These are phyloP conservation scores for Hydrangea macrophylla DNA, from an alignment of 148 eudicot species.

Conservation along the genomic window DNA sequence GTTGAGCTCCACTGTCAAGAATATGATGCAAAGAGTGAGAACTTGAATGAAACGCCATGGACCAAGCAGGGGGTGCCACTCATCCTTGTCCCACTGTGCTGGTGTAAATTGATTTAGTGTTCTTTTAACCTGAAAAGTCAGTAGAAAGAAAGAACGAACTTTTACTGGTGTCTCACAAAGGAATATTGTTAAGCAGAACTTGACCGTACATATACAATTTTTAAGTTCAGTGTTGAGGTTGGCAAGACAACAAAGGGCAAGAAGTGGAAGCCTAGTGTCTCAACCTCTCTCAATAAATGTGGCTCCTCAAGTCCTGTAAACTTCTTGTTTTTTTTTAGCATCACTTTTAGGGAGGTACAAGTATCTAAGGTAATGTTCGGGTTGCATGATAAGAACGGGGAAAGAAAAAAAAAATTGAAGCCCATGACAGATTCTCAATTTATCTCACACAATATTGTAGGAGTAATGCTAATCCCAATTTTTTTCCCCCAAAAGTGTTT, in stretches of 20 bases:
- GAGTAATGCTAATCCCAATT: too few species aligned
- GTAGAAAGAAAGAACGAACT: not conserved
- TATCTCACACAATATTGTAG: not conserved
- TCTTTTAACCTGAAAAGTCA: constrained; percentile 63
- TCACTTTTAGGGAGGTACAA: too few species aligned
- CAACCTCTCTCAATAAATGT: too few species aligned
- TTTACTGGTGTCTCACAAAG: not conserved
- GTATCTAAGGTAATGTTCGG: too few species aligned
- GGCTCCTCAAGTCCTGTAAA: too few species aligned
- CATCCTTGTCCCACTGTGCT: constrained; percentile 98
- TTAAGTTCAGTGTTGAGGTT: not conserved
- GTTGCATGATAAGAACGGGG: too few species aligned
- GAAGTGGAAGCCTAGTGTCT: not conserved
- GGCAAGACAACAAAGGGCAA: not conserved
- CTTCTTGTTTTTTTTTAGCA: too few species aligned
- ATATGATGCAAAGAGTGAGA: constrained; percentile 67
- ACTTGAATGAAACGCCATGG: constrained; percentile 97
- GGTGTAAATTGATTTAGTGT: constrained; percentile 95
- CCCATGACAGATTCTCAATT: too few species aligned
- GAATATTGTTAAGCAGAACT: not conserved
- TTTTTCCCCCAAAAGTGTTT: too few species aligned
- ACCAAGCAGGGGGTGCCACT: constrained; percentile 96
- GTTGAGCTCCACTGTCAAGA: constrained; percentile 92
- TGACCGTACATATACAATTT: not conserved
- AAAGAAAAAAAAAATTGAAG: too few species aligned